Evolutionary conservation across 116 monocot genomes (phyloP).

Genomic region (Iris pallida): DNA sequence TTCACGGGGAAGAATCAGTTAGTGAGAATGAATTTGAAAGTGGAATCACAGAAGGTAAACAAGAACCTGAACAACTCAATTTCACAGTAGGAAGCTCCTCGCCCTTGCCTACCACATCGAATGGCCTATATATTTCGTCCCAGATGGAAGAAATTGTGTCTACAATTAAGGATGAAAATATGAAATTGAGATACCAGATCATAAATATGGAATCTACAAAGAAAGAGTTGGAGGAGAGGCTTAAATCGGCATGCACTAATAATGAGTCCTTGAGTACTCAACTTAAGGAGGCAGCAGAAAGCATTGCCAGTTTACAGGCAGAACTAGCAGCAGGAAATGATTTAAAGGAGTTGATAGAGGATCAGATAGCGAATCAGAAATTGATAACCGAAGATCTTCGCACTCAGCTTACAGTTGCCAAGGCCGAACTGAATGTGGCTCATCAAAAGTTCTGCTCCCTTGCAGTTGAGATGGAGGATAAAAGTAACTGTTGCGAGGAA

Average conservation of each 20-base stretch:
- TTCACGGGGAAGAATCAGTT: constrained; percentile 16
- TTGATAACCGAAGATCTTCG: constrained; percentile 29
- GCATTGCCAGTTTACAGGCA: constrained; percentile 22
- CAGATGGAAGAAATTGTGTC: constrained; percentile 16
- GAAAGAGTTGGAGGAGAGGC: constrained; percentile 23
- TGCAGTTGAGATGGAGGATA: constrained; percentile 32
- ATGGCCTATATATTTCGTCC: constrained; percentile 7
- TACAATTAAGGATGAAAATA: constrained; percentile 30
- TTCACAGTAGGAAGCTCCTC: not conserved
- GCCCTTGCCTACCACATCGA: not conserved
- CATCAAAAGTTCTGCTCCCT: constrained; percentile 27
- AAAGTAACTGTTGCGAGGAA: constrained; percentile 33
- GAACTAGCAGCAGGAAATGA: constrained; percentile 31
- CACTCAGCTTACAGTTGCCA: constrained; percentile 22
- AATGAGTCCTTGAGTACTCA: constrained; percentile 22
- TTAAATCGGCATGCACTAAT: constrained; percentile 6
- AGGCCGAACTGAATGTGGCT: constrained; percentile 26
- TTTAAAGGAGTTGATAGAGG: constrained; percentile 20
- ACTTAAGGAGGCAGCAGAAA: constrained; percentile 37
- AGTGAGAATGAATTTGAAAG: constrained; percentile 22
- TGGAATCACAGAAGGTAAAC: not conserved
- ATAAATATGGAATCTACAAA: constrained; percentile 8
- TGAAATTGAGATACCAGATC: constrained; percentile 13
- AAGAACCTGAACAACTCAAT: constrained; percentile 10
- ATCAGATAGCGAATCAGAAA: constrained; percentile 30